phyloP scores from a whole-genome alignment of 495 filamentous ascomycete species.

The Astrothelium subdiscretum region DNA sequence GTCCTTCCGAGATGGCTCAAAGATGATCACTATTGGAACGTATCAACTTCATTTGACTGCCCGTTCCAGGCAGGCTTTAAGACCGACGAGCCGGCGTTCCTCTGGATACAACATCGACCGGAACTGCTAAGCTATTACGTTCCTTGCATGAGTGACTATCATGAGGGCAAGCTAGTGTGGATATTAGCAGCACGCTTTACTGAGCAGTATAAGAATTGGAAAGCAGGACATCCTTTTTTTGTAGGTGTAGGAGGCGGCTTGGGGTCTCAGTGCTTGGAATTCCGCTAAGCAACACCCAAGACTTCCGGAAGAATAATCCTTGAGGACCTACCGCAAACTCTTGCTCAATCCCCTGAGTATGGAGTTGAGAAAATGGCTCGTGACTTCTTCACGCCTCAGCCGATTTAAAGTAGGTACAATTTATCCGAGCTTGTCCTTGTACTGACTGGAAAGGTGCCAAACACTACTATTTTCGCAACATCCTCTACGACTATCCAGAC shows the following conservation, averaged over 20 bases:
- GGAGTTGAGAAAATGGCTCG: neutral
- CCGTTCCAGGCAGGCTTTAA: neutral
- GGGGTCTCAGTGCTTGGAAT: neutral
- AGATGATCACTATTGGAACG: neutral
- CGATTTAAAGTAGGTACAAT: neutral
- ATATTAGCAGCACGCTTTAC: neutral
- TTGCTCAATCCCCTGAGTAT: neutral
- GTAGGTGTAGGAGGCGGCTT: neutral
- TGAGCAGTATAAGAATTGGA: neutral
- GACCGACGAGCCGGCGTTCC: neutral
- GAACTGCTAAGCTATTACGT: neutral
- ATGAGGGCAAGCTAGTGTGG: neutral
- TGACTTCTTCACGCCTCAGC: neutral
- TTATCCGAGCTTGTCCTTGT: neutral
- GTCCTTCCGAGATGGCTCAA: neutral
- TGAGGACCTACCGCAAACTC: neutral
- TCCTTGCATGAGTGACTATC: neutral
- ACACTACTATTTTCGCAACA: constrained; percentile 23
- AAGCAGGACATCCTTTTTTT: neutral
- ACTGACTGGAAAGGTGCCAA: constrained; percentile 18
- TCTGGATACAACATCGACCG: neutral
- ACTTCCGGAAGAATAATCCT: neutral
- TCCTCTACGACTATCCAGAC: constrained; percentile 14
- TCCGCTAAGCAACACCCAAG: neutral
- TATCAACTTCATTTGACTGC: neutral